Percentiles rank a stretch among this genome's conserved stretches.
These are phyloP conservation scores for Phytophthora rubi DNA, from an alignment of 352 stramenopile species.

Conservation along the genomic window DNA sequence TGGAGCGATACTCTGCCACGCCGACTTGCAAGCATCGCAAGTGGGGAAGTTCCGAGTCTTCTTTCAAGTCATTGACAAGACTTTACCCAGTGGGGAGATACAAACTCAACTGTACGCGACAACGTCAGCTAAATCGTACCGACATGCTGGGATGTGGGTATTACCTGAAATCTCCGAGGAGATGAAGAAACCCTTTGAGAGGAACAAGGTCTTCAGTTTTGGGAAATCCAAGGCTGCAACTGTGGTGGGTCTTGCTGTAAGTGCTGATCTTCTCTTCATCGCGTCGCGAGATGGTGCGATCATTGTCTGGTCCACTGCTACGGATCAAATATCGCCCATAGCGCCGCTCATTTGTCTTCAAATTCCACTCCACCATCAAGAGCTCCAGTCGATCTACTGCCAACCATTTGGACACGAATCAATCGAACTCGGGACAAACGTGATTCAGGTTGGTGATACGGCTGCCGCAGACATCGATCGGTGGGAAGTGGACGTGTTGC, in stretches of 20 bases:
- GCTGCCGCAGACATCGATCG: slow-evolving; percentile 6
- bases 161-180: neutral
- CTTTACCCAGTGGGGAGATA: neutral
- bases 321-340: slow-evolving; percentile 2
- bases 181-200: neutral
- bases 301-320: slow-evolving; percentile 20
- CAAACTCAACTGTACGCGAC: slow-evolving; percentile 23
- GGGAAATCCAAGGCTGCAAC: slow-evolving; percentile 10
- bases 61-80: slow-evolving; percentile 13
- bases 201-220: slow-evolving; percentile 14
- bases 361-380: slow-evolving; percentile 10
- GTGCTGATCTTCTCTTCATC: slow-evolving; percentile 11
- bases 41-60: slow-evolving; percentile 9
- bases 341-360: slow-evolving; percentile 17
- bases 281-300: slow-evolving; percentile 23
- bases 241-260: slow-evolving; percentile 8
- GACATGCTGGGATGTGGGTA: slow-evolving; percentile 21
- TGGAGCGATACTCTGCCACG: slow-evolving; percentile 16
- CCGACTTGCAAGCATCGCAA: slow-evolving; percentile 11
- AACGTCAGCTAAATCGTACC: slow-evolving; percentile 20
- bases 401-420: slow-evolving; percentile 3
- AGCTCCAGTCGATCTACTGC: slow-evolving; percentile 24
- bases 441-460: slow-evolving; percentile 9
- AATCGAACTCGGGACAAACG: neutral
- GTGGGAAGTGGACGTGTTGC: slow-evolving; percentile 21